These are phyloP conservation scores for Boletus pseudo-olivaceus DNA, from an alignment of 768 basidiomycete species.

Conservation along the genomic window DNA sequence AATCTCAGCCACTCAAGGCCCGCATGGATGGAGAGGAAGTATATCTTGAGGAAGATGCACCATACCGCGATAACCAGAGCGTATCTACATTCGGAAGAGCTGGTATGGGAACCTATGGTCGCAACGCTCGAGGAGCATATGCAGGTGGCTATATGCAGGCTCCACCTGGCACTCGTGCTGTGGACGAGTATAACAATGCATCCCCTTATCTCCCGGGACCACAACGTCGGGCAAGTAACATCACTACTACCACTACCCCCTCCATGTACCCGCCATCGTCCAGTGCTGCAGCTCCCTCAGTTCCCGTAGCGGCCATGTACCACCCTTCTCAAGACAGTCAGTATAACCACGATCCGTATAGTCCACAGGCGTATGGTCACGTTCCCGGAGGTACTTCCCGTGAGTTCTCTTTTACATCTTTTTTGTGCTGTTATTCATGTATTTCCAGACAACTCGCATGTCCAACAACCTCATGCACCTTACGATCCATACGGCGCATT, in stretches of 20 bases:
- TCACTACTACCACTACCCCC: constrained; percentile 40
- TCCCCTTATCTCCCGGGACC: constrained; percentile 45
- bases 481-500: constrained; percentile 50
- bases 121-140: constrained; percentile 33
- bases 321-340: constrained; percentile 18
- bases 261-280: constrained; percentile 35
- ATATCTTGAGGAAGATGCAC: constrained; percentile 49
- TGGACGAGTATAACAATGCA: constrained; percentile 69
- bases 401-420: constrained; percentile 31
- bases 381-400: constrained; percentile 50
- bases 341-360: constrained; percentile 28
- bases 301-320: constrained; percentile 13
- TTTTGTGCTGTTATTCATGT: not conserved
- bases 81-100: constrained; percentile 19
- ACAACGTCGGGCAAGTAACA: constrained; percentile 38
- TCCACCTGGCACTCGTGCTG: constrained; percentile 59
- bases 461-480: constrained; percentile 48
- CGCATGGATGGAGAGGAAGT: constrained; percentile 55
- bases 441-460: constrained; percentile 49
- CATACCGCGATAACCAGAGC: constrained; percentile 32
- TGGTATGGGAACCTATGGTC: constrained; percentile 30
- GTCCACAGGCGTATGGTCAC: constrained; percentile 48
- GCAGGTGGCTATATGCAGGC: constrained; percentile 63
- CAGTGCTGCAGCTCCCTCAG: constrained; percentile 18
- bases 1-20: constrained; percentile 59